Evolutionary conservation across 2,329 filamentous ascomycete species (phyloP).

Genomic region (Phialophora macrospora): DNA sequence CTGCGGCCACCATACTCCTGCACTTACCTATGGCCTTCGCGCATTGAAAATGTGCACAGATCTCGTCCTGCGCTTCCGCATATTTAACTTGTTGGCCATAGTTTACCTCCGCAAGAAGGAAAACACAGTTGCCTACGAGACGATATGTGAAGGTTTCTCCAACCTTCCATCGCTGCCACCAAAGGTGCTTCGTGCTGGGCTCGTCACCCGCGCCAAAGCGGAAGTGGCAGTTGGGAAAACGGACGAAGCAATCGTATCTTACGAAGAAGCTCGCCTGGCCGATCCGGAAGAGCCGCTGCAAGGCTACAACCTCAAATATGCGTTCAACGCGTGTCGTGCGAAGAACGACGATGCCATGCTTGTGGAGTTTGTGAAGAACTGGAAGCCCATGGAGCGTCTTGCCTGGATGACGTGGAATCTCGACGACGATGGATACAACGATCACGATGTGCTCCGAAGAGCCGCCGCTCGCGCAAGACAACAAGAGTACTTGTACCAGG

Average conservation of each 20-base stretch:
- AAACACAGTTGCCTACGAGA: conserved; percentile 1
- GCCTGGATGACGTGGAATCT: conserved; percentile 18
- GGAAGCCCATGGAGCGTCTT: conserved; percentile 13
- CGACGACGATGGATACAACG: neutral
- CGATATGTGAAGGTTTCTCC: conserved; percentile 1
- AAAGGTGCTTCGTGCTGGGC: conserved; percentile 5
- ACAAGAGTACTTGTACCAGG: conserved; percentile 9
- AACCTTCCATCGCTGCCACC: neutral
- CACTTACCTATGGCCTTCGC: neutral
- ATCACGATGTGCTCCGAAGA: conserved; percentile 4
- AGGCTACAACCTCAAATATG: conserved; percentile 9
- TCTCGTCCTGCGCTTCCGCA: neutral
- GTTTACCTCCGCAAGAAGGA: conserved; percentile 14
- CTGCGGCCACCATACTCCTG: conserved; percentile 1
- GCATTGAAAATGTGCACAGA: conserved; percentile 6
- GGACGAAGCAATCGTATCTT: conserved; percentile 10
- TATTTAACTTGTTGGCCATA: neutral
- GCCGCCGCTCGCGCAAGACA: conserved; percentile 3
- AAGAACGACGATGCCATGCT: conserved; percentile 8
- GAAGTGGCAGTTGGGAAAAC: conserved; percentile 3
- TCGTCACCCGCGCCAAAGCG: conserved; percentile 9
- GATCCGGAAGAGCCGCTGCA: conserved; percentile 13
- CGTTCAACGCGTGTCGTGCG: neutral
- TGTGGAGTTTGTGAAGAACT: conserved; percentile 6
- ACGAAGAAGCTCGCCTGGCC: conserved; percentile 10